Percentiles rank a stretch among this genome's conserved stretches.
Conservation (phyloP, 495 filamentous ascomycete species). For the Talaromyces wortmannii region DNA sequence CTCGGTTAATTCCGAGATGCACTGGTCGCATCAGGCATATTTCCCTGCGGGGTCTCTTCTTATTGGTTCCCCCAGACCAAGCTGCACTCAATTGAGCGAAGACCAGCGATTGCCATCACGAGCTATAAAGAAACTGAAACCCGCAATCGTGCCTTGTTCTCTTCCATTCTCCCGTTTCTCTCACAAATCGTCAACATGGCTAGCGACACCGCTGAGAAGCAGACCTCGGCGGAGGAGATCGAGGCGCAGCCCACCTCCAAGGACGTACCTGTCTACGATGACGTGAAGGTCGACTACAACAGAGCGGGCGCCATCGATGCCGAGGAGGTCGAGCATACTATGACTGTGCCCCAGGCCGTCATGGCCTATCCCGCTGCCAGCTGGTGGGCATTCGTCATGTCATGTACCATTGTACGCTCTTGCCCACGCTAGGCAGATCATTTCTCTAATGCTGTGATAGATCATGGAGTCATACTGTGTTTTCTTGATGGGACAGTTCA, state of each 20-base stretch:
- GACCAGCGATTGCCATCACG: constrained; percentile 12
- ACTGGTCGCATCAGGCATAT: too few species aligned
- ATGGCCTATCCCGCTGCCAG: constrained; percentile 38
- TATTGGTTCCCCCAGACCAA: too few species aligned
- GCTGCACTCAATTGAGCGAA: constrained; percentile 20
- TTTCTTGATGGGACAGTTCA: constrained; percentile 36
- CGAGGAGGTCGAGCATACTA: constrained; percentile 36
- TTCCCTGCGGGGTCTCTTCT: too few species aligned
- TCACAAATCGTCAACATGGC: constrained; percentile 32
- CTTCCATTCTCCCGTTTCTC: constrained; percentile 18
- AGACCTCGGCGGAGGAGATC: constrained; percentile 26
- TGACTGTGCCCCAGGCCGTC: constrained; percentile 42
- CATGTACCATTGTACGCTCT: constrained; percentile 42
- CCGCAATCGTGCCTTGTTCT: constrained; percentile 19
- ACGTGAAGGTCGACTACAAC: constrained; percentile 38
- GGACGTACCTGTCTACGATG: constrained; percentile 30
- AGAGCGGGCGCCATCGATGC: constrained; percentile 37
- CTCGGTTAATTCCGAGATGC: too few species aligned
- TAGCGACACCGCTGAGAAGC: constrained; percentile 27
- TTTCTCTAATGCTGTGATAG: constrained; percentile 24
- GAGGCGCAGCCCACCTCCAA: constrained; percentile 26
- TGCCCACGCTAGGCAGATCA: constrained; percentile 11
- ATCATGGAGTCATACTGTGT: constrained; percentile 42
- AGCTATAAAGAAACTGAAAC: constrained; percentile 24
- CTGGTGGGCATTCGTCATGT: constrained; percentile 47